These are phyloP conservation scores for Aegilops longissima DNA, from an alignment of 176 grass and related monocot species.

Conservation along the genomic window DNA sequence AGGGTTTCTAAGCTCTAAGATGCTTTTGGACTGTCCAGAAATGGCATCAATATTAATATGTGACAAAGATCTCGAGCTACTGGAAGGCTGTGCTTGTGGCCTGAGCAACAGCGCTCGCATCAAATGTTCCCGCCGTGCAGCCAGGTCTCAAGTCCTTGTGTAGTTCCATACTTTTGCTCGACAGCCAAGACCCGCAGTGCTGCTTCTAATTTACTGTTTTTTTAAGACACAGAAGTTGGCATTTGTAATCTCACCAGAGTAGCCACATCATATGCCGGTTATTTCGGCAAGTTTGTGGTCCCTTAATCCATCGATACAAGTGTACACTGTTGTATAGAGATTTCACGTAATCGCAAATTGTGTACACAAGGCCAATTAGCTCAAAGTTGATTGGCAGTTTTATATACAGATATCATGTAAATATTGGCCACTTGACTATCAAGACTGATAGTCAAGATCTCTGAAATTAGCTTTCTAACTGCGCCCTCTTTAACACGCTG, in stretches of 20 bases:
- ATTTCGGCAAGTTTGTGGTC: slow-evolving; percentile 43
- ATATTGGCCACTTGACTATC: slow-evolving; percentile 18
- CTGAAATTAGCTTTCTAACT: slow-evolving; percentile 30
- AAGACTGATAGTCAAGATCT: slow-evolving; percentile 32
- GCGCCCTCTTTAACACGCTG: slow-evolving; percentile 8
- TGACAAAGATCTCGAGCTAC: slow-evolving; percentile 90
- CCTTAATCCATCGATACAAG: slow-evolving; percentile 30
- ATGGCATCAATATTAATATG: slow-evolving; percentile 72
- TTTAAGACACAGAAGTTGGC: slow-evolving; percentile 3
- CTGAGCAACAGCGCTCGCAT: slow-evolving; percentile 73
- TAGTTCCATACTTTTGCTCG: slow-evolving; percentile 39
- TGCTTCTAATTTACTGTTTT: slow-evolving; percentile 5
- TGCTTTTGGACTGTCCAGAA: slow-evolving; percentile 78
- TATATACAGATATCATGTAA: slow-evolving; percentile 39
- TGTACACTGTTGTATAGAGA: slow-evolving; percentile 30
- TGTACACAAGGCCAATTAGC: slow-evolving; percentile 10
- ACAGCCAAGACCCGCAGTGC: slow-evolving; percentile 5
- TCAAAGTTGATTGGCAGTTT: slow-evolving; percentile 33
- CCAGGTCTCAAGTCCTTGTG: slow-evolving; percentile 84
- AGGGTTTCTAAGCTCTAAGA: slow-evolving; percentile 83
- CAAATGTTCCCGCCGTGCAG: slow-evolving; percentile 85
- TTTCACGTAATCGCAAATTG: slow-evolving; percentile 18
- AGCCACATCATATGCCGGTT: slow-evolving; percentile 25
- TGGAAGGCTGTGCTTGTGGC: slow-evolving; percentile 89
- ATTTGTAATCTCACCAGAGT: slow-evolving; percentile 21